Evolutionary conservation across 352 stramenopile genomes (phyloP).

Genomic region (Peronospora destructor): DNA sequence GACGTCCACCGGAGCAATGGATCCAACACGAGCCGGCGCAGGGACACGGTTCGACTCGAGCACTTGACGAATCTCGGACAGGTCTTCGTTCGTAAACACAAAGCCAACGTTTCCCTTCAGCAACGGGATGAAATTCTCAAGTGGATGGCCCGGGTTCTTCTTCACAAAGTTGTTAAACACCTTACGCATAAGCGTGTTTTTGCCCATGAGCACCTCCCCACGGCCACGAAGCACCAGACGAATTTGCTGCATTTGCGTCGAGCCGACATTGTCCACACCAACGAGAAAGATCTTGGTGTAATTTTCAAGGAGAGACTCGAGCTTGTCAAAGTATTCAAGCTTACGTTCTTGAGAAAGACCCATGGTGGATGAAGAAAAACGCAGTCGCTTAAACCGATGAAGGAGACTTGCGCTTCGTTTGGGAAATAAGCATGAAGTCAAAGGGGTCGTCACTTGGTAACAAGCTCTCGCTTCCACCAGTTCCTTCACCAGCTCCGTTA

Average conservation of each 20-base stretch:
- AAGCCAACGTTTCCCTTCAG: constrained; percentile 98
- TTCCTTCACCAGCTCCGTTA: constrained; percentile 10
- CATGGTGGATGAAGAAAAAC: constrained; percentile 69
- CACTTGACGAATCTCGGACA: constrained; percentile 87
- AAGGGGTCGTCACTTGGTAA: not conserved
- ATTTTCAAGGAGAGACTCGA: constrained; percentile 92
- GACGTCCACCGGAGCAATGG: constrained; percentile 93
- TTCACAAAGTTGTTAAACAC: constrained; percentile 95
- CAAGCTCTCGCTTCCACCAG: constrained; percentile 33
- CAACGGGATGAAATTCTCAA: constrained; percentile 82
- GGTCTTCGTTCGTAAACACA: constrained; percentile 98
- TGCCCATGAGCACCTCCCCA: constrained; percentile 98
- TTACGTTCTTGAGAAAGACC: constrained; percentile 96
- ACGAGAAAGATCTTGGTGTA: constrained; percentile 99
- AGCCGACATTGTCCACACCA: constrained; percentile 98
- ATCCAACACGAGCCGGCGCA: constrained; percentile 93
- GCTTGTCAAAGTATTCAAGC: constrained; percentile 95
- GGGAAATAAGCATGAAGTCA: constrained; percentile 25
- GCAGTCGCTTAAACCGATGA: constrained; percentile 85
- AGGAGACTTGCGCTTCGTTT: constrained; percentile 82
- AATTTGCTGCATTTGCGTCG: constrained; percentile 98
- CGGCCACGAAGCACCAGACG: constrained; percentile 91
- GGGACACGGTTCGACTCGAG: constrained; percentile 89
- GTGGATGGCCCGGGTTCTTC: constrained; percentile 94
- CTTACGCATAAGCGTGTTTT: constrained; percentile 99